A percentile compares a stretch with the other conserved stretches of the same genome.
Conservation (phyloP, 345 rosid genomes). For the Hibiscus mutabilis region DNA sequence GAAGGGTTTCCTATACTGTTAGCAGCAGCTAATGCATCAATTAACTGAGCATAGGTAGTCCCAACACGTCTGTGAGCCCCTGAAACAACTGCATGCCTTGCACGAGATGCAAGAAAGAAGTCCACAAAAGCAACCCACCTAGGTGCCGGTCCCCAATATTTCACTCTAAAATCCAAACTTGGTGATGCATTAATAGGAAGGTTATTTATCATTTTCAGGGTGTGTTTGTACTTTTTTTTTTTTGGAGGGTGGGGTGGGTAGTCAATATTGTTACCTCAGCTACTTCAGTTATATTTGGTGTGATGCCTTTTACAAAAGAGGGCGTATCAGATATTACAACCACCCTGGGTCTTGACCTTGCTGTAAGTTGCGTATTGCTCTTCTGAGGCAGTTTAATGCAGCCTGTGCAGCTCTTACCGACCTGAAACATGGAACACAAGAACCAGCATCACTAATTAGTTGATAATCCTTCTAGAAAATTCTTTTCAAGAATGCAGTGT, state of each 20-base stretch:
- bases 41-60: conserved; percentile 85
- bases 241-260: not conserved
- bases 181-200: conserved; percentile 21
- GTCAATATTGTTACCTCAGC: conserved; percentile 62
- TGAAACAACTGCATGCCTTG: conserved; percentile 65
- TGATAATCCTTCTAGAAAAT: not conserved
- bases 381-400: conserved; percentile 58
- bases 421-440: conserved; percentile 35
- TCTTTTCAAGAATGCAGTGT: not conserved
- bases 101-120: conserved; percentile 89
- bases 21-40: conserved; percentile 87
- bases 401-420: conserved; percentile 71
- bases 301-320: conserved; percentile 44
- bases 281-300: conserved; percentile 47
- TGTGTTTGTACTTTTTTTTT: not conserved
- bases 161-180: conserved; percentile 58
- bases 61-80: conserved; percentile 94
- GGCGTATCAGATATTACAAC: conserved; percentile 90
- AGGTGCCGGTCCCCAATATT: conserved; percentile 99
- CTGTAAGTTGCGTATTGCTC: conserved; percentile 34
- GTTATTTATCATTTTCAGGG: not conserved
- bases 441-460: conserved; percentile 11
- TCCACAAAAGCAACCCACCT: conserved; percentile 99
- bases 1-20: conserved; percentile 53
- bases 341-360: conserved; percentile 49